These are phyloP conservation scores for Rhodamnia rubescens DNA, from an alignment of 345 rosid genomes.

Conservation along the genomic window DNA sequence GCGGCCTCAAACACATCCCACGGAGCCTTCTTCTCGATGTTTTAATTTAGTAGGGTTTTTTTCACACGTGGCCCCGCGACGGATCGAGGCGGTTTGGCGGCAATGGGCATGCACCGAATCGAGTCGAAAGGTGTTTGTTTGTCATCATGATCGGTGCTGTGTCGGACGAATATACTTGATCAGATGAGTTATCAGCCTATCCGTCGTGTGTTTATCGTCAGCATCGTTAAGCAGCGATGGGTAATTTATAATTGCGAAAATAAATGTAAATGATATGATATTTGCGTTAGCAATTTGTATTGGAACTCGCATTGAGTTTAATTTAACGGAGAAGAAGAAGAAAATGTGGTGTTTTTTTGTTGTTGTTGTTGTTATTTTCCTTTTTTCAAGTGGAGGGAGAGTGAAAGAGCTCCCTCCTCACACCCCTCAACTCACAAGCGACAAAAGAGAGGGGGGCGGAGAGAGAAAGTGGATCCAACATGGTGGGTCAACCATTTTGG, in stretches of 20 bases:
- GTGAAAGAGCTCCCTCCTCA: neutral
- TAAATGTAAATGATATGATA: too few relatives aligned
- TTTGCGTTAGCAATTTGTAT: too few relatives aligned
- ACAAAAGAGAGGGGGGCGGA: constrained; percentile 10
- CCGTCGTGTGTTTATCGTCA: too few relatives aligned
- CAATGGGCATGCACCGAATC: too few relatives aligned
- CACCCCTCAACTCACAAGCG: neutral
- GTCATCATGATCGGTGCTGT: too few relatives aligned
- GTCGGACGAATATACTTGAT: too few relatives aligned
- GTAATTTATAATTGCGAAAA: too few relatives aligned
- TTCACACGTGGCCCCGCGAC: too few relatives aligned
- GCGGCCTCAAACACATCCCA: constrained; percentile 9
- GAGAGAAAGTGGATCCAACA: constrained; percentile 1
- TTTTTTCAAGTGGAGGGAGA: constrained; percentile 1
- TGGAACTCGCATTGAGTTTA: neutral
- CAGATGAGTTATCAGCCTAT: too few relatives aligned
- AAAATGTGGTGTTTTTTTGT: neutral
- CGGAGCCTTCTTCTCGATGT: neutral
- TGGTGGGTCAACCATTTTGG: constrained; percentile 37
- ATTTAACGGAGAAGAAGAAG: neutral
- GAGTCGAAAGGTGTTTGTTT: too few relatives aligned
- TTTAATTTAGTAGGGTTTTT: neutral
- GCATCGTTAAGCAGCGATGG: too few relatives aligned
- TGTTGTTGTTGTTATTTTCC: neutral
- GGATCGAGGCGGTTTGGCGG: too few relatives aligned